Evolutionary conservation across 2,329 filamentous ascomycete genomes (phyloP), one percentile per base, ranked within the genome.

Genomic region (Orbilia javanica): DNA sequence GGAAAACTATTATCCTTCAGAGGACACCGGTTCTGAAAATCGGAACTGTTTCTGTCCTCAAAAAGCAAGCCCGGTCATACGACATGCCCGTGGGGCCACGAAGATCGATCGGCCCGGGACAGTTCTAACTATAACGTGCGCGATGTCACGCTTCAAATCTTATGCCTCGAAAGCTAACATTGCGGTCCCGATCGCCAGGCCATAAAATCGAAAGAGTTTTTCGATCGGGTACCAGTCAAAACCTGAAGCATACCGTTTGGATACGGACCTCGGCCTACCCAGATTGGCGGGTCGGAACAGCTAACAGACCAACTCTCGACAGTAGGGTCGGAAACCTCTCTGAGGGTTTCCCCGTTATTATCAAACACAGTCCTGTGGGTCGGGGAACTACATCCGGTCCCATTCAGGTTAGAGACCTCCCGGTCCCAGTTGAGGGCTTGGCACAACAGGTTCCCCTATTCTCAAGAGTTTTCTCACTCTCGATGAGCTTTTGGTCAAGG

Each of bases 371-470:
- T 55, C 22, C 39, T 64, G 46, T 67, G 62, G 74, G 67, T 52
- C 74, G 74, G 74, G 74, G 74, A 78, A 78, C 42, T 63, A 63
- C 67, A 71, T 78, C 74, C 74, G 74, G 62, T 72, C 74, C 55
- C 11, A 57, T 78, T 78, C 48, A 7, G 44, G 74, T 78, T 78
- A 78, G 74, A 53, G 27, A 10, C 11, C 10, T 53, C 63, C 60
- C 57, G 31, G 67, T 67, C 67, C 60, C 65, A 68, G 65, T 76
- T 70, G 25, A 75, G 53, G 42, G 65, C 39, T 78, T 71, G 60
- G 74, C 67, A 25, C 8, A 42, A 64, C 18, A 27, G 15, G 18
- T 65, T 65, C 72, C 72, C 72, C 72, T 77, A 77, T 62, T 53
- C 65, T 46, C 10, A 15, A 50, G n/a, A 46, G 18, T 50, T 25